Percentiles rank a stretch among this genome's conserved stretches.
Evolutionary conservation across 1,139 yeast species (phyloP).

Genomic region (Ashbya aceris): DNA sequence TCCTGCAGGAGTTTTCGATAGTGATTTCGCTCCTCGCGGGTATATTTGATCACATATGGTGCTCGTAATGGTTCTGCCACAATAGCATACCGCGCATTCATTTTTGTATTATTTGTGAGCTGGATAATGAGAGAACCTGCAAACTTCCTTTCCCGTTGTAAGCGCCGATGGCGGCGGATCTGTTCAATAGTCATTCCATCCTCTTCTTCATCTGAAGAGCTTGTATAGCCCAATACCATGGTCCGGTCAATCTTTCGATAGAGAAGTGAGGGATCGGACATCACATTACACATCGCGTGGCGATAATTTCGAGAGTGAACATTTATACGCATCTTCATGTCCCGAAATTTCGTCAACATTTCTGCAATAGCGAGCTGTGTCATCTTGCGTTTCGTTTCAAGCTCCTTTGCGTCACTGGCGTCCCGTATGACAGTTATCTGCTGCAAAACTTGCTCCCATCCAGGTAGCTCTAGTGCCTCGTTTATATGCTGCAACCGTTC

Average conservation of each 20-base stretch:
- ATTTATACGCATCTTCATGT: constrained; percentile 29
- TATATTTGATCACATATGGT: constrained; percentile 21
- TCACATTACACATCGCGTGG: constrained; percentile 11
- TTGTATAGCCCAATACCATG: constrained; percentile 17
- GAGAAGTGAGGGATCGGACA: constrained; percentile 10
- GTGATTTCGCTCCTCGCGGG: constrained; percentile 15
- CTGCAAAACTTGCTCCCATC: constrained; percentile 48
- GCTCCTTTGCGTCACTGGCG: constrained; percentile 38
- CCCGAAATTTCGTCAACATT: constrained; percentile 40
- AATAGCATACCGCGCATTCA: constrained; percentile 17
- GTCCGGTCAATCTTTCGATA: constrained; percentile 18
- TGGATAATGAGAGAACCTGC: constrained; percentile 21
- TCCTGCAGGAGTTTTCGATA: constrained; percentile 13
- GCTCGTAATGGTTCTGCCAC: constrained; percentile 25
- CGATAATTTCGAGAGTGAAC: constrained; percentile 14
- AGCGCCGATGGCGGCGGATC: constrained; percentile 13
- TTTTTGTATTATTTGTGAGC: constrained; percentile 5
- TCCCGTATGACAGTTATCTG: constrained; percentile 47
- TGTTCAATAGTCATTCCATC: constrained; percentile 14
- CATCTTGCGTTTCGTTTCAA: constrained; percentile 39
- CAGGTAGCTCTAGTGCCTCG: constrained; percentile 38
- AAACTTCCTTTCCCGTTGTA: constrained; percentile 13
- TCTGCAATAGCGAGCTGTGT: constrained; percentile 44
- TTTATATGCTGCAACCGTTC: constrained; percentile 22
- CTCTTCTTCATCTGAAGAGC: constrained; percentile 29